Evolutionary conservation across 108 stramenopile species (phyloP).

Genomic region (Schizochytrium sp.): DNA sequence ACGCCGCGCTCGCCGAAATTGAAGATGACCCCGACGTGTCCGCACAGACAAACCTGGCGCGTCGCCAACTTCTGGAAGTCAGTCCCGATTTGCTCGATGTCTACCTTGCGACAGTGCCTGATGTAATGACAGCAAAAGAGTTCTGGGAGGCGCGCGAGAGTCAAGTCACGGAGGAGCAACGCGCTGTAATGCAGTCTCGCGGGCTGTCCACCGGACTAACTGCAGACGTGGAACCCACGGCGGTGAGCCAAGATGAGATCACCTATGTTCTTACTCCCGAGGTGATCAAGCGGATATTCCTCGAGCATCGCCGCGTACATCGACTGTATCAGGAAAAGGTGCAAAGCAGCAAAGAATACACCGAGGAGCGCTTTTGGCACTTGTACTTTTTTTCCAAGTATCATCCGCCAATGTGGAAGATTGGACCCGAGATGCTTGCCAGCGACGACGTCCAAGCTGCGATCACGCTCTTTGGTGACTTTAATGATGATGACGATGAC

Average conservation of each 20-base stretch:
- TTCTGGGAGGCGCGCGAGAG: slow-evolving; percentile 11
- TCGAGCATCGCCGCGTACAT: not conserved
- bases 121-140: not conserved
- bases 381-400: not conserved
- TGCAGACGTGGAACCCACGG: not conserved
- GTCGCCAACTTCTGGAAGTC: not conserved
- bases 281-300: not conserved
- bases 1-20: not conserved
- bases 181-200: not conserved
- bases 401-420: not conserved
- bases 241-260: not conserved
- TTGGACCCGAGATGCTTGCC: not conserved
- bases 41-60: not conserved
- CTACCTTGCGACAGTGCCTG: not conserved
- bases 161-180: not conserved
- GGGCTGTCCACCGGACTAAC: not conserved
- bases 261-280: not conserved
- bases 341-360: not conserved
- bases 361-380: not conserved
- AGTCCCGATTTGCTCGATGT: not conserved
- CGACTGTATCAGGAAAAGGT: not conserved
- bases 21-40: not conserved
- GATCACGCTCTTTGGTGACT: not conserved
- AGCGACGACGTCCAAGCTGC: not conserved
- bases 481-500: not conserved